Evolutionary conservation across 306 rosid genomes (phyloP).

Genomic region (Albizia julibrissin): DNA sequence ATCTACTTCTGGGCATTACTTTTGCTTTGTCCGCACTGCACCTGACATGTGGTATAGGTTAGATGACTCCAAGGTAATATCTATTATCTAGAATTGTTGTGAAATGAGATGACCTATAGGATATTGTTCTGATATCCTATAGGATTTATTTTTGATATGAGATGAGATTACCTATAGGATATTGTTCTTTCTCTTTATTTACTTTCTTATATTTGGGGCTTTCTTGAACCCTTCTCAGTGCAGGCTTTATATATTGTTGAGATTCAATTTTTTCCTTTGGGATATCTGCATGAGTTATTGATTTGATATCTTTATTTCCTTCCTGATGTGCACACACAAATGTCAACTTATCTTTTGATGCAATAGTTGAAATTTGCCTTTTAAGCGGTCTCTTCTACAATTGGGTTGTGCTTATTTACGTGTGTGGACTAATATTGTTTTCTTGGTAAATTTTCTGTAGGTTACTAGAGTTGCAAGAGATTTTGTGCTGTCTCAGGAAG

Average conservation of each 20-base stretch:
- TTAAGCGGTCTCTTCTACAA: neutral
- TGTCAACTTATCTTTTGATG: neutral
- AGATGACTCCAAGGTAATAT: conserved; percentile 79
- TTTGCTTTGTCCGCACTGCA: conserved; percentile 74
- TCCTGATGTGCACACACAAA: neutral
- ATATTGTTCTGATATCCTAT: neutral
- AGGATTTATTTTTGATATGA: neutral
- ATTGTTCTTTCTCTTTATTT: neutral
- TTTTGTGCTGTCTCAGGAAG: conserved; percentile 69
- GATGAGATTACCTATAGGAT: neutral
- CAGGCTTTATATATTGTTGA: neutral
- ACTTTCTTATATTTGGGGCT: neutral
- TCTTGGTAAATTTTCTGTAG: conserved; percentile 42
- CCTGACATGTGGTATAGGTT: conserved; percentile 76
- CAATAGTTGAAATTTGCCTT: neutral
- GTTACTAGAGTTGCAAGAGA: conserved; percentile 62
- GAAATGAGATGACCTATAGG: neutral
- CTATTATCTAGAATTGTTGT: conserved; percentile 28
- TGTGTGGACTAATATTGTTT: neutral
- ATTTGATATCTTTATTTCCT: neutral
- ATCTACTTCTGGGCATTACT: conserved; percentile 80
- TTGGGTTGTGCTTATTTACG: conserved; percentile 14
- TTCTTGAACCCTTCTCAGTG: neutral
- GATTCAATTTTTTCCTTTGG: neutral
- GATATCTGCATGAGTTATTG: neutral